A percentile compares a stretch with the other conserved stretches of the same genome.
These are phyloP conservation scores for Sporothrix dimorphospora DNA, from an alignment of 2,329 filamentous ascomycete species.

Conservation along the genomic window DNA sequence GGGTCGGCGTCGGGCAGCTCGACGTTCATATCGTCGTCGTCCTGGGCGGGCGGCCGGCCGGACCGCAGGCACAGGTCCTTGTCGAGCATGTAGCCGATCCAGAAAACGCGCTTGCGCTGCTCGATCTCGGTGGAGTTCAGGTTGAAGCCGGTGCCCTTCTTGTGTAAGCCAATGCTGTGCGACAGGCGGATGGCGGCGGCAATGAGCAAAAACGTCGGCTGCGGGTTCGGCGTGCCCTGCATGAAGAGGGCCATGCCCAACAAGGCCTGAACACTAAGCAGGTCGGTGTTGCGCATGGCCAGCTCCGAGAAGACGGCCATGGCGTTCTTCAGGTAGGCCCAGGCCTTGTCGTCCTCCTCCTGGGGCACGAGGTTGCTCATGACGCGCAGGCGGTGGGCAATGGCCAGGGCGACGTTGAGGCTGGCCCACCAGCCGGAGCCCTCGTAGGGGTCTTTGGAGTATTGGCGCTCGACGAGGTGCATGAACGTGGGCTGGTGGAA, in stretches of 20 bases:
- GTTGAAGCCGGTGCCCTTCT: slow-evolving; percentile 88
- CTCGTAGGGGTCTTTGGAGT: slow-evolving; percentile 88
- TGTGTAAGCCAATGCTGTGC: slow-evolving; percentile 94
- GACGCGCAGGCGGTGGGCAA: slow-evolving; percentile 86
- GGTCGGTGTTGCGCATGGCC: slow-evolving; percentile 93
- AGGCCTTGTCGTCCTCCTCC: slow-evolving; percentile 92
- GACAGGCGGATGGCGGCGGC: slow-evolving; percentile 87
- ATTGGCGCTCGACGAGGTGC: slow-evolving; percentile 93
- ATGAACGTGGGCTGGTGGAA: slow-evolving; percentile 99
- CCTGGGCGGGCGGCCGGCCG: slow-evolving; percentile 62
- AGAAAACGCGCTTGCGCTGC: slow-evolving; percentile 72
- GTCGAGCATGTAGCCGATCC: slow-evolving; percentile 68
- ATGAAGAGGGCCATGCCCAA: slow-evolving; percentile 93
- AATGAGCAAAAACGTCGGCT: slow-evolving; percentile 88
- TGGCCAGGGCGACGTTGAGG: slow-evolving; percentile 90
- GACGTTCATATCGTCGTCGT: slow-evolving; percentile 84
- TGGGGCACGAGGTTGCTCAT: slow-evolving; percentile 92
- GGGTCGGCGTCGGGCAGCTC: slow-evolving; percentile 91
- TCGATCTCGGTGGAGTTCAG: slow-evolving; percentile 93
- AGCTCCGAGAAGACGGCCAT: slow-evolving; percentile 91
- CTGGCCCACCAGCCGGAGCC: slow-evolving; percentile 99
- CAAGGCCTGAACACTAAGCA: slow-evolving; percentile 91
- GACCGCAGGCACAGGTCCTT: slow-evolving; percentile 65
- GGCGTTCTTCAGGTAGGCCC: slow-evolving; percentile 95
- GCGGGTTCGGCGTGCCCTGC: slow-evolving; percentile 94